Conservation (phyloP, 805 yeast species). For the Teunomyces cretensis region DNA sequence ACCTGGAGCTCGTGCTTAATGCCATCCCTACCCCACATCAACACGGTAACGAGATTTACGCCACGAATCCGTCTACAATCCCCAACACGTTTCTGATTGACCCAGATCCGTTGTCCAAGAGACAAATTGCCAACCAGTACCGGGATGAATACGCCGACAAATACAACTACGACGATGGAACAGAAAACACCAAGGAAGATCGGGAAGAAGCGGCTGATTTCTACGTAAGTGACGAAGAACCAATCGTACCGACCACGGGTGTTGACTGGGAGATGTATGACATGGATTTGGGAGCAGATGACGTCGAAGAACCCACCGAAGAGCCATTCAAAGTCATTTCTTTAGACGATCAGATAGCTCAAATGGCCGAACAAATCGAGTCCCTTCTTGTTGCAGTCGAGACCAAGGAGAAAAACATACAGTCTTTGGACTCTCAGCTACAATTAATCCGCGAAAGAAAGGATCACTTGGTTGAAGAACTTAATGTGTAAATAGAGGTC, state of each 20-base stretch:
- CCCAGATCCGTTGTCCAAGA: slow-evolving; percentile 1
- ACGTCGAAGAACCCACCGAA: neutral
- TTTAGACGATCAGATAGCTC: neutral
- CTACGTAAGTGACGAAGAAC: slow-evolving; percentile 6
- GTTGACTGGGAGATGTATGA: slow-evolving; percentile 7
- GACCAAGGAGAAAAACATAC: neutral
- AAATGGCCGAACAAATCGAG: neutral
- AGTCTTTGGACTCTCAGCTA: slow-evolving; percentile 2
- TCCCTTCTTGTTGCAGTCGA: neutral
- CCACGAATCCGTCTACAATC: neutral
- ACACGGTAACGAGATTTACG: too few relatives aligned
- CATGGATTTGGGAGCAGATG: slow-evolving; percentile 7
- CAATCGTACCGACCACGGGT: neutral
- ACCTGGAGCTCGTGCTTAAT: too few relatives aligned
- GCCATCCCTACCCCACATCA: too few relatives aligned
- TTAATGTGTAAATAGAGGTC: neutral
- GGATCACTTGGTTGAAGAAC: neutral
- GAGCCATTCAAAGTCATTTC: neutral
- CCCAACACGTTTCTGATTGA: neutral
- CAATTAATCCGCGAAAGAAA: neutral
- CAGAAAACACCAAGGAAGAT: slow-evolving; percentile 3
- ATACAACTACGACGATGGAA: slow-evolving; percentile 14
- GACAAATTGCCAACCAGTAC: slow-evolving; percentile 6
- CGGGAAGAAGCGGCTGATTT: slow-evolving; percentile 6
- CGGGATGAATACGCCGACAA: slow-evolving; percentile 12